These are phyloP conservation scores for Alopecurus myosuroides DNA, from an alignment of 176 grass and related monocot genomes.

Conservation along the genomic window DNA sequence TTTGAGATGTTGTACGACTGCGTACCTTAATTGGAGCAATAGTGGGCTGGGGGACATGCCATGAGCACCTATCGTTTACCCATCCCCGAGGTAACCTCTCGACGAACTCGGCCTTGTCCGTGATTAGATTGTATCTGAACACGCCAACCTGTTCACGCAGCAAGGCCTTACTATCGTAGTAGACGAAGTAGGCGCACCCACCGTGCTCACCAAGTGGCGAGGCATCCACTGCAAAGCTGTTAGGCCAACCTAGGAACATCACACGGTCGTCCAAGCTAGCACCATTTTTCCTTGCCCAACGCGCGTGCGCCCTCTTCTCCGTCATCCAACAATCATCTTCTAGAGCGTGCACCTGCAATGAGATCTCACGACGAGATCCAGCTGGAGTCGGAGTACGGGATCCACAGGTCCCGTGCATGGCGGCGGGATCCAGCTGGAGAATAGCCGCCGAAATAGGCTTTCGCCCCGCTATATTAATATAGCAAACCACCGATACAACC, in stretches of 20 bases:
- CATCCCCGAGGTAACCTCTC: background rate
- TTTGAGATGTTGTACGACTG: too few relatives aligned
- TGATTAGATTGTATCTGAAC: background rate
- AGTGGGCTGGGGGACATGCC: background rate
- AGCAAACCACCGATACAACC: too few relatives aligned
- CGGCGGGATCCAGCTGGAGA: too few relatives aligned
- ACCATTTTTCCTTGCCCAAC: background rate
- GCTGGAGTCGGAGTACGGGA: too few relatives aligned
- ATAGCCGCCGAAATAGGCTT: too few relatives aligned
- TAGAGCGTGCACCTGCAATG: background rate
- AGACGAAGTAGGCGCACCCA: background rate
- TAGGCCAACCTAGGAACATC: background rate
- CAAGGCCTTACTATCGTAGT: background rate
- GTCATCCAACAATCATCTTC: background rate
- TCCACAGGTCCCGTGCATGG: too few relatives aligned
- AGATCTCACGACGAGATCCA: too few relatives aligned
- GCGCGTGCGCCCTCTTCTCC: background rate
- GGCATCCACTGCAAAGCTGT: background rate
- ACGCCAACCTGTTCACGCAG: background rate
- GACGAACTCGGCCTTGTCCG: background rate
- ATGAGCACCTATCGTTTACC: background rate
- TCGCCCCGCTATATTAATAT: too few relatives aligned
- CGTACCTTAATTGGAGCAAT: background rate
- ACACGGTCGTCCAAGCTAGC: background rate
- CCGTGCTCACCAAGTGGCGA: background rate